A percentile compares a stretch with the other conserved stretches of the same genome.
phyloP scores from a whole-genome alignment of 176 grass and related monocot genomes.

The Triticum timopheevii region DNA sequence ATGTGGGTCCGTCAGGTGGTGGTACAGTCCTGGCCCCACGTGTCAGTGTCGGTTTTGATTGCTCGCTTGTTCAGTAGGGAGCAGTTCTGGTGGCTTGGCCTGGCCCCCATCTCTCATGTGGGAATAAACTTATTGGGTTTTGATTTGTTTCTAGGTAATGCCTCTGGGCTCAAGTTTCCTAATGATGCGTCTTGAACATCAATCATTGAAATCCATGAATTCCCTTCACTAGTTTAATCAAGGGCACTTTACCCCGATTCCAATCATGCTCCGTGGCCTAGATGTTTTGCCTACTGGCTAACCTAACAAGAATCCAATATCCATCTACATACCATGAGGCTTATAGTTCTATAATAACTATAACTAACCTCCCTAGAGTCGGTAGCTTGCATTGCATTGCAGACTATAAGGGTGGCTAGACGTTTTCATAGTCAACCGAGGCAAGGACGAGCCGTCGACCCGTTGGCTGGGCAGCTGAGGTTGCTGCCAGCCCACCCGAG shows the following conservation, averaged over 20 bases:
- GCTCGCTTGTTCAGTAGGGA: not conserved
- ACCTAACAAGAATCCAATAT: constrained; percentile 40
- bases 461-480: too few species aligned
- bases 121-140: constrained; percentile 37
- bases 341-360: too few species aligned
- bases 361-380: not conserved
- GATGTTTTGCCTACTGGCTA: constrained; percentile 22
- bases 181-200: constrained; percentile 56
- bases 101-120: constrained; percentile 3
- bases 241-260: constrained; percentile 16
- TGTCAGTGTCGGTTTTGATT: not conserved
- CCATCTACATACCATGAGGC: constrained; percentile 2
- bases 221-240: constrained; percentile 26
- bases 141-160: constrained; percentile 31
- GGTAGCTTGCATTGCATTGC: not conserved
- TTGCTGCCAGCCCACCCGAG: too few species aligned
- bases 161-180: constrained; percentile 43
- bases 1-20: not conserved
- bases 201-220: constrained; percentile 58
- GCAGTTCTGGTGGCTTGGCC: not conserved
- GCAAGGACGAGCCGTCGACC: too few species aligned
- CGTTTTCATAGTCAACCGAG: not conserved
- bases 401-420: not conserved
- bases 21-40: not conserved
- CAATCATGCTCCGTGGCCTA: not conserved